These are phyloP conservation scores for Quercus suber DNA, from an alignment of 306 rosid species.

Conservation along the genomic window DNA sequence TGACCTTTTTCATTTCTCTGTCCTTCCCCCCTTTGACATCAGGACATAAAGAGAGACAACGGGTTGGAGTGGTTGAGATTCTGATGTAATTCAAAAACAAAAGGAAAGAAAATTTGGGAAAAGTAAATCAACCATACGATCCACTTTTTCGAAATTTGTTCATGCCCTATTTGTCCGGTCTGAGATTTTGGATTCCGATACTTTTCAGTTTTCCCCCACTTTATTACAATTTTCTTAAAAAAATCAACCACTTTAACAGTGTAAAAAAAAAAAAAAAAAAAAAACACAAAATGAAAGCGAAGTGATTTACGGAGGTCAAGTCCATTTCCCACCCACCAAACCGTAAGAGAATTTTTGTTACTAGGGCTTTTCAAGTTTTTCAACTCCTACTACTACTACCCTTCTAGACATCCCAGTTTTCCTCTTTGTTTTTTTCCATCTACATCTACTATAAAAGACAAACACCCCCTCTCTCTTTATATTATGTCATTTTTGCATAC, in stretches of 20 bases:
- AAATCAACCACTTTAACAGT: slow-evolving; percentile 16
- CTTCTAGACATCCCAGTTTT: slow-evolving; percentile 14
- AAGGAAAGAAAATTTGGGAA: slow-evolving; percentile 28
- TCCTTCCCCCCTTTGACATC: slow-evolving; percentile 6
- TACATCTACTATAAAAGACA: background rate
- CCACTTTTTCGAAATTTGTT: slow-evolving; percentile 64
- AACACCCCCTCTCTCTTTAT: background rate
- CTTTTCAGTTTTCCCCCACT: slow-evolving; percentile 1
- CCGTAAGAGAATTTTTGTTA: background rate
- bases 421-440: slow-evolving; percentile 11
- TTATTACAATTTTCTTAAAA: slow-evolving; percentile 7
- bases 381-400: no score
- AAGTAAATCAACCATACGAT: slow-evolving; percentile 25
- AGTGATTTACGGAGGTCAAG: slow-evolving; percentile 12
- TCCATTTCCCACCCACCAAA: slow-evolving; percentile 7
- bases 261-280: slow-evolving; percentile 29
- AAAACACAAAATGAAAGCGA: background rate
- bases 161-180: slow-evolving; percentile 70
- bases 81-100: slow-evolving; percentile 42
- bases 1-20: background rate
- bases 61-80: slow-evolving; percentile 37
- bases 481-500: background rate
- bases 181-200: slow-evolving; percentile 67
- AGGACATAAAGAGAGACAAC: slow-evolving; percentile 6
- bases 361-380: background rate